These are phyloP conservation scores for Metschnikowia lochheadii DNA, from an alignment of 805 yeast genomes.

Conservation along the genomic window DNA sequence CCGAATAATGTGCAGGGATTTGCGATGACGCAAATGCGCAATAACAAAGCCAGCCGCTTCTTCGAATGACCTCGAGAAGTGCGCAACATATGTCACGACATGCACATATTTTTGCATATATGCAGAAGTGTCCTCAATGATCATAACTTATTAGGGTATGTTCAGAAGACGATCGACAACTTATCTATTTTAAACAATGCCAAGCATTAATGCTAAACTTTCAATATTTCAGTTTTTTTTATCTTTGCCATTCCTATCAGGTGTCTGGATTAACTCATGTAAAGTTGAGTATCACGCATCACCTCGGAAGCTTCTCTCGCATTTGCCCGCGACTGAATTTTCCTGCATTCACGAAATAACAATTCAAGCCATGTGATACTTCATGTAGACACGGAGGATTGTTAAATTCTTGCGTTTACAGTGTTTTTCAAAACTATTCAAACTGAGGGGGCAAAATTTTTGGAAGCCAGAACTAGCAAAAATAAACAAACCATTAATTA, in stretches of 20 bases:
- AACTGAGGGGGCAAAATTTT: no score
- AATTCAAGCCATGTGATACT: neutral
- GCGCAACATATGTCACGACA: neutral
- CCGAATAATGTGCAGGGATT: neutral
- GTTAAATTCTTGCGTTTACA: neutral
- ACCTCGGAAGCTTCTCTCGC: neutral
- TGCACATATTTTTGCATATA: neutral
- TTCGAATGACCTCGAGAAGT: slow-evolving; percentile 2
- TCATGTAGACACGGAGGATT: neutral
- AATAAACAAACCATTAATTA: no score
- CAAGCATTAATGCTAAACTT: neutral
- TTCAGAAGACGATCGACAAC: neutral
- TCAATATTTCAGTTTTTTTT: neutral
- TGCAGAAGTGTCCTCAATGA: neutral
- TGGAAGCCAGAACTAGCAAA: no score
- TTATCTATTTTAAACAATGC: neutral
- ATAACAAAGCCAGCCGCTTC: slow-evolving; percentile 2
- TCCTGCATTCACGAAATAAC: neutral
- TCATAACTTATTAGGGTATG: neutral
- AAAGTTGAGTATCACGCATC: neutral
- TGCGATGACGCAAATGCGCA: slow-evolving; percentile 1
- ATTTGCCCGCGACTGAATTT: neutral
- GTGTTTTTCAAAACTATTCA: no score
- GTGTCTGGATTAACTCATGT: neutral
- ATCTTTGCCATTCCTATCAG: neutral